A percentile compares a stretch with the other conserved stretches of the same genome.
Conservation (phyloP, 2,329 filamentous ascomycete species). For the Penicillium sp. region DNA sequence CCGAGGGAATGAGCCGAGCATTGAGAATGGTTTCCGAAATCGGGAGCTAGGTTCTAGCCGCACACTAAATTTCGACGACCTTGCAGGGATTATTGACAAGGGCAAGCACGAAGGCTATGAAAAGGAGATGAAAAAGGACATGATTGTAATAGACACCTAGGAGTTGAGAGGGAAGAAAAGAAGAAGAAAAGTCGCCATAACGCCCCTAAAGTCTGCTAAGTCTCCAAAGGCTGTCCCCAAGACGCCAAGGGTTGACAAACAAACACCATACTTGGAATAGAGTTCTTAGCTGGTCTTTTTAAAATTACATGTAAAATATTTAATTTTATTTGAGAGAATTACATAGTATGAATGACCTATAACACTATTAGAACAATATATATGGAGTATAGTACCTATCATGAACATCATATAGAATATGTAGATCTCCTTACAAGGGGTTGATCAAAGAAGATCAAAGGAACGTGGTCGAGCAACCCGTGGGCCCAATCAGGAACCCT, state of each 20-base stretch:
- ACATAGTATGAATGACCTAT: neutral
- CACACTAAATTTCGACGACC: neutral
- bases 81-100: neutral
- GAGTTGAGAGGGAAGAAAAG: neutral
- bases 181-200: neutral
- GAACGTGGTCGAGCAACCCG: constrained; percentile 1
- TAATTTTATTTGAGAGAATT: neutral
- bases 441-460: neutral
- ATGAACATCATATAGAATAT: neutral
- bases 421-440: neutral
- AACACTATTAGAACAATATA: neutral
- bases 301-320: neutral
- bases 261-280: neutral
- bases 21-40: neutral
- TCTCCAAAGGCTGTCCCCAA: neutral
- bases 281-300: neutral
- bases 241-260: neutral
- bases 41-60: neutral
- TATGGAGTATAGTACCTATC: too few relatives aligned
- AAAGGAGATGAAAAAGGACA: neutral
- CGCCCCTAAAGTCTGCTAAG: neutral
- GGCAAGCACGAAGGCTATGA: neutral
- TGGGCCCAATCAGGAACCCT: neutral
- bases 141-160: neutral
- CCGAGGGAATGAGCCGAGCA: constrained; percentile 10